These are phyloP conservation scores for Betula pendula DNA, from an alignment of 306 rosid genomes.

Conservation along the genomic window DNA sequence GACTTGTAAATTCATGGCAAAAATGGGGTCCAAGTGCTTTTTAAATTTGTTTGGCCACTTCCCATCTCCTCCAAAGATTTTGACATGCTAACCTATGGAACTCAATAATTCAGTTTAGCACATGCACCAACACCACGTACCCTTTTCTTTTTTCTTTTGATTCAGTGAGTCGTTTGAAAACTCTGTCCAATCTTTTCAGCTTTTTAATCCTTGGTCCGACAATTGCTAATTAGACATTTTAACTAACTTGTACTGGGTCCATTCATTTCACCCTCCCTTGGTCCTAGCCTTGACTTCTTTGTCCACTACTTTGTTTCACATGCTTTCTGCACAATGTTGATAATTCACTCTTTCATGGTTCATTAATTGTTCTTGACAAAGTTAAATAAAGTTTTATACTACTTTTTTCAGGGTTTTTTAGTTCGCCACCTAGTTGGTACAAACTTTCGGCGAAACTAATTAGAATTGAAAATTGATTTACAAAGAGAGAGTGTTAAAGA, in stretches of 20 bases:
- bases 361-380: too few species aligned
- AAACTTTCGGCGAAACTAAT: too few species aligned
- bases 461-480: too few species aligned
- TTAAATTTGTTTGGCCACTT: constrained; percentile 24
- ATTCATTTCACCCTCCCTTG: constrained; percentile 7
- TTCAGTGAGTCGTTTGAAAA: constrained; percentile 34
- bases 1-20: background rate
- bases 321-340: background rate
- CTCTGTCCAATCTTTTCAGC: constrained; percentile 40
- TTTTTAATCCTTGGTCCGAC: constrained; percentile 44
- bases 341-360: constrained; percentile 5
- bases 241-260: constrained; percentile 44
- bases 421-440: too few species aligned
- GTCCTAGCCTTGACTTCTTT: constrained; percentile 41
- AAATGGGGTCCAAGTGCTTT: constrained; percentile 41
- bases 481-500: too few species aligned
- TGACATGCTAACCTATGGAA: constrained; percentile 38
- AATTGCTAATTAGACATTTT: constrained; percentile 40
- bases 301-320: background rate
- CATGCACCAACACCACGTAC: constrained; percentile 48
- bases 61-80: constrained; percentile 45
- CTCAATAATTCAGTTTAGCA: constrained; percentile 70
- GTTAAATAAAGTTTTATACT: too few species aligned
- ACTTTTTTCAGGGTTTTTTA: too few species aligned
- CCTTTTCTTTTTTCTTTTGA: constrained; percentile 8